A percentile compares a stretch with the other conserved stretches of the same genome.
Conservation (phyloP, 441 rosid species). For the Viola pubescens region DNA sequence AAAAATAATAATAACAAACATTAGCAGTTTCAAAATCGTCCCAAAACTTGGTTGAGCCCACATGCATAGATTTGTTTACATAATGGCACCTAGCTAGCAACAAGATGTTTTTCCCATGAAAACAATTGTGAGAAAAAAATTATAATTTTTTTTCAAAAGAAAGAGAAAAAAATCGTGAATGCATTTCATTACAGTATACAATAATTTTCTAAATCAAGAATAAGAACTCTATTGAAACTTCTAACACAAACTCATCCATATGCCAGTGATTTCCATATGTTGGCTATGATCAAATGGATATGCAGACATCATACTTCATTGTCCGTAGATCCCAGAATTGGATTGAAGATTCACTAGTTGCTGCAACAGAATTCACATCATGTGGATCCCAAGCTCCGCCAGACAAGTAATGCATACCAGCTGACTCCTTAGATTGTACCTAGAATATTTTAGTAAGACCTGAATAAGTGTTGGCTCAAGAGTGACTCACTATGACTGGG, state of each 20-base stretch:
- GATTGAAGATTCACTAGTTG: conserved; percentile 71
- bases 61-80: neutral
- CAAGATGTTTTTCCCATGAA: neutral
- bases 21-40: conserved; percentile 8
- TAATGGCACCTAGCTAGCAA: neutral
- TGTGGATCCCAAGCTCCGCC: conserved; percentile 97
- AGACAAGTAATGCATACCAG: conserved; percentile 76
- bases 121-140: neutral
- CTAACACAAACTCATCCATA: neutral
- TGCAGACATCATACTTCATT: conserved; percentile 52
- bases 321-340: conserved; percentile 80
- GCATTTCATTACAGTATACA: neutral
- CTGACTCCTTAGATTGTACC: conserved; percentile 78
- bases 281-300: neutral
- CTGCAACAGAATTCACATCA: conserved; percentile 63
- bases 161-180: neutral
- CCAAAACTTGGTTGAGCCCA: neutral
- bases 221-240: neutral
- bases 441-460: conserved; percentile 23
- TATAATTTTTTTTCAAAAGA: too few species aligned
- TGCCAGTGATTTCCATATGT: neutral
- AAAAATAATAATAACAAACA: conserved; percentile 4
- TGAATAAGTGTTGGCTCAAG: conserved; percentile 24
- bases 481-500: neutral
- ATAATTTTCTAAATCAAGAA: neutral